Evolutionary conservation across 306 rosid genomes (phyloP), one percentile per base, ranked within the genome.

Genomic region (Quercus ilex): DNA sequence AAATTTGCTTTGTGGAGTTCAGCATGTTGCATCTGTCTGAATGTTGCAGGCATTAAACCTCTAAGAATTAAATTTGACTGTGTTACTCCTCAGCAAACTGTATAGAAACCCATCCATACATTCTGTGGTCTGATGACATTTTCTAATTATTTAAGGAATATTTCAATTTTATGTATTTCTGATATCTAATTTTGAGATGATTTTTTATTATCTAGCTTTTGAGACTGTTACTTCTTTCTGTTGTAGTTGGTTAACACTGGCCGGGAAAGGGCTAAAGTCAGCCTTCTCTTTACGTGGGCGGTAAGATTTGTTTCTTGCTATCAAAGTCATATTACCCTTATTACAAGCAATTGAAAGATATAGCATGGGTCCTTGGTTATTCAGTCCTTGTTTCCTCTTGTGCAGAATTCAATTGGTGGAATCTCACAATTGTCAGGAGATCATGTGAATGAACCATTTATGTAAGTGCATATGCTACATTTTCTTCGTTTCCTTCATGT

Each of bases 341-440:
- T 55, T 55, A 15, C 72, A n/a, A 71, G 74, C 72, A 71, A 20
- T 57, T 74, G 23, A 60, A 58, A 26, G 15, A 52, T 38, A 30
- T 52, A 18, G 60, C 56, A 73, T 23, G 33, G 65, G 43, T 75
- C 71, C 68, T 73, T 79, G 71, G 78, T 64, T 86, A 77, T 71
- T 75, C 70, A 59, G 69, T 78, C 55, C 73, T 81, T 82, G 33
- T 81, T 78, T 86, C 71, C 83, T 77, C 15, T 75, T 79, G 57
- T 86, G 85, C 89, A 95, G 99, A 95, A 95, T 81, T 93, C 99
- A 77, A 90, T 95, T 81, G 99, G 99, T 83, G 99, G 99, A 77
- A 60, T 77, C 79, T 95, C 99, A 31, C 96, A 91, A 78, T 74
- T 88, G 86, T 90, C 98, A 20, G 99, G 99, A 74, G 91, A 89